Evolutionary conservation across 345 rosid genomes (phyloP).

Genomic region (Euclidium syriacum): DNA sequence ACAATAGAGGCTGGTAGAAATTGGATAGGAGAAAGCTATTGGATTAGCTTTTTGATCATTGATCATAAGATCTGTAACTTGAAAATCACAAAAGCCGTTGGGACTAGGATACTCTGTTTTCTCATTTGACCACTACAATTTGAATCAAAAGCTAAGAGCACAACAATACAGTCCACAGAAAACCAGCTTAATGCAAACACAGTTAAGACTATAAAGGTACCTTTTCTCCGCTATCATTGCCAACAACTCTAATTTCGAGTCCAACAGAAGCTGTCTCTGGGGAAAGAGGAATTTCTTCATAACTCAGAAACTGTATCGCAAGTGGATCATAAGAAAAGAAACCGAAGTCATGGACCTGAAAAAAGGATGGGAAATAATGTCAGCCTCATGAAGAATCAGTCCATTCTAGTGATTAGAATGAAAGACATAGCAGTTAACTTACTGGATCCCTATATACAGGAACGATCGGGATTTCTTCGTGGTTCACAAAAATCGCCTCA

Average conservation of each 20-base stretch:
- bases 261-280: conserved; percentile 94
- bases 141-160: no score
- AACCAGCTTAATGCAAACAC: no score
- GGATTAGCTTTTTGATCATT: no score
- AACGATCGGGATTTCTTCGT: conserved; percentile 75
- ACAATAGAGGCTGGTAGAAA: no score
- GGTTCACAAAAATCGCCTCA: conserved; percentile 89
- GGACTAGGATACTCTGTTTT: no score
- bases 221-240: conserved; percentile 98
- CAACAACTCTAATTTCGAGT: conserved; percentile 90
- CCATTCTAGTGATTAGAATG: neutral
- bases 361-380: conserved; percentile 19
- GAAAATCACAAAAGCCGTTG: no score
- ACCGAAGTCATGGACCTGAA: conserved; percentile 97
- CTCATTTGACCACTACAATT: no score
- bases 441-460: conserved; percentile 95
- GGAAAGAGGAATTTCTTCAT: conserved; percentile 95
- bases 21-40: no score
- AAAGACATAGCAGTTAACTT: no score
- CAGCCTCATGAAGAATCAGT: conserved; percentile 21
- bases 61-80: no score
- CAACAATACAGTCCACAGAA: no score
- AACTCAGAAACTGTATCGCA: conserved; percentile 68
- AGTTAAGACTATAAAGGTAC: no score
- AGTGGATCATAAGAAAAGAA: conserved; percentile 82